These are phyloP conservation scores for Naegleria fowleri DNA, from an alignment of 208 protist species.

Conservation along the genomic window DNA sequence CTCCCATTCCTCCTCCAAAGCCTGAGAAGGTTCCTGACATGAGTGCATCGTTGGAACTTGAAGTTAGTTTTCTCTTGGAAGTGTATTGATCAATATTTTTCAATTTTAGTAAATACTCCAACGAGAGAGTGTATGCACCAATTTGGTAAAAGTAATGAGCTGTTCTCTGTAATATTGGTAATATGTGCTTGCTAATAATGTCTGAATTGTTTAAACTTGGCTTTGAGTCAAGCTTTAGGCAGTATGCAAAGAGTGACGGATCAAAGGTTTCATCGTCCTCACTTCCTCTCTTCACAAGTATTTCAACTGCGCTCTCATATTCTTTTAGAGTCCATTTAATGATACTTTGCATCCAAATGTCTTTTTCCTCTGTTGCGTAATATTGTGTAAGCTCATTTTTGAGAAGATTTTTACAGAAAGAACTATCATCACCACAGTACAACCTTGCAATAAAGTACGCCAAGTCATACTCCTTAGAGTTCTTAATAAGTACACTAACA, in stretches of 20 bases:
- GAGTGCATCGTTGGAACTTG: not conserved
- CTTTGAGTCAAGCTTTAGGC: not conserved
- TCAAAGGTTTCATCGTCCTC: not conserved
- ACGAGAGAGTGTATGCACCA: not conserved
- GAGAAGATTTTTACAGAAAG: not conserved
- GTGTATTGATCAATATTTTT: not conserved
- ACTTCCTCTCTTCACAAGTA: not conserved
- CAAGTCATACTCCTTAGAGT: slow-evolving; percentile 39
- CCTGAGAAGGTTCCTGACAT: not conserved
- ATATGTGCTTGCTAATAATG: not conserved
- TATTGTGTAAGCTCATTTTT: not conserved
- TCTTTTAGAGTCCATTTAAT: not conserved
- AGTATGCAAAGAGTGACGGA: not conserved
- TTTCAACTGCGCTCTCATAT: not conserved
- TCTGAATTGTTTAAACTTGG: not conserved
- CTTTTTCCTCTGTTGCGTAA: not conserved
- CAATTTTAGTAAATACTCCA: not conserved
- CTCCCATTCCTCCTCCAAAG: not conserved
- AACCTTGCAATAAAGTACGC: slow-evolving; percentile 40
- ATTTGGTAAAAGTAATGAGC: not conserved
- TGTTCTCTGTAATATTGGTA: not conserved
- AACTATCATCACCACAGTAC: slow-evolving; percentile 31
- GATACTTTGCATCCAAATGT: not conserved
- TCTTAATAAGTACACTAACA: slow-evolving; percentile 54
- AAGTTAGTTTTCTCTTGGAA: not conserved